These are phyloP conservation scores for Hepatocystis sp. DNA, from an alignment of 169 alveolate genomes.

Conservation along the genomic window DNA sequence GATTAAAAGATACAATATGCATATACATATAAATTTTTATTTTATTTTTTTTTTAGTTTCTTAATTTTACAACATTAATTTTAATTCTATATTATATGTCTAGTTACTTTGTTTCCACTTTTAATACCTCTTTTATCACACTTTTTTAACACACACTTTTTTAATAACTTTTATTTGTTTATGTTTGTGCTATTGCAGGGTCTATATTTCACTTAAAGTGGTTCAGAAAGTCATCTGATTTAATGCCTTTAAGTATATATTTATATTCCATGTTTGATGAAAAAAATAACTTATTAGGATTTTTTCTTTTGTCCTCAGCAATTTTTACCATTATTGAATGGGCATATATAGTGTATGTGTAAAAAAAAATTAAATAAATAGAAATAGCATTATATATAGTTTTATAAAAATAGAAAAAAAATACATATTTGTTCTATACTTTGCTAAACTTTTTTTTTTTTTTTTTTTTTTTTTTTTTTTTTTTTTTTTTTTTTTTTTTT, in stretches of 20 bases:
- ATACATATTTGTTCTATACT: background rate
- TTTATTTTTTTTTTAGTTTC: too few relatives aligned
- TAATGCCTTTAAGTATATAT: slow-evolving; percentile 75
- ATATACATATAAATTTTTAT: too few relatives aligned
- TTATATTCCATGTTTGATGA: slow-evolving; percentile 75
- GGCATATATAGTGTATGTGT: slow-evolving; percentile 63
- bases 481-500: background rate
- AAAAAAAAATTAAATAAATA: background rate
- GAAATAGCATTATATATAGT: background rate
- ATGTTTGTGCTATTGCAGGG: slow-evolving; percentile 10
- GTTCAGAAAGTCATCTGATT: slow-evolving; percentile 70
- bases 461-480: background rate
- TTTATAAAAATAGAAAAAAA: background rate
- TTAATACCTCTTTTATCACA: too few relatives aligned
- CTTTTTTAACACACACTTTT: background rate
- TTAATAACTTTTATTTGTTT: slow-evolving; percentile 6
- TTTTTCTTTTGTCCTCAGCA: slow-evolving; percentile 56
- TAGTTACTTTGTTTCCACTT: too few relatives aligned
- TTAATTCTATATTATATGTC: too few relatives aligned
- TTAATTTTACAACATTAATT: too few relatives aligned
- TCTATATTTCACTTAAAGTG: slow-evolving; percentile 71
- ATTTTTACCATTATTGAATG: slow-evolving; percentile 73
- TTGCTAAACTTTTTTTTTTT: background rate
- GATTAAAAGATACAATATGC: too few relatives aligned
- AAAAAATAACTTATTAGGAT: slow-evolving; percentile 48